Base-by-base conservation (phyloP, 208 protist species). In the Acanthamoeba healyi region DNA sequence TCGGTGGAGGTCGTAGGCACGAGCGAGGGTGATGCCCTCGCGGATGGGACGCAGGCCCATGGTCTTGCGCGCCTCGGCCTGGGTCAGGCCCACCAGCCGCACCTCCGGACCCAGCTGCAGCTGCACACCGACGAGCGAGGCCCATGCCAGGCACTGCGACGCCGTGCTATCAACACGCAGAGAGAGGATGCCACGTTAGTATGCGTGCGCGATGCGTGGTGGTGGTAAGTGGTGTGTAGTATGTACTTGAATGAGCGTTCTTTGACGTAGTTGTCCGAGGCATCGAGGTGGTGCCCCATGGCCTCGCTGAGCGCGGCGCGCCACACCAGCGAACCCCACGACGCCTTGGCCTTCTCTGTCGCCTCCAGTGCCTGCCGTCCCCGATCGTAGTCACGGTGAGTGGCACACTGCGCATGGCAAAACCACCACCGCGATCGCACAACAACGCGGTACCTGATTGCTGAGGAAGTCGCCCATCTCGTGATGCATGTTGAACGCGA, bases 401-500 rank as follows among this genome's bases (percentile, higher is more conserved):
- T n/a, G n/a, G n/a, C n/a, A n/a, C n/a, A n/a, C n/a, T n/a, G n/a
- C n/a, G n/a, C n/a, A n/a, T n/a, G n/a, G n/a, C n/a, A n/a, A n/a
- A n/a, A n/a, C n/a, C n/a, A n/a, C n/a, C n/a, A n/a, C n/a, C n/a
- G n/a, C n/a, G n/a, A n/a, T n/a, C n/a, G n/a, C n/a, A n/a, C n/a
- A n/a, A n/a, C n/a, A n/a, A n/a, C n/a, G n/a, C n/a, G n/a, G n/a
- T n/a, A n/a, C 87, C 87, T 92, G 51, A 14, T 22, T 34, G 36
- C 12, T 67, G 26, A 92, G 87, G 36, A 92, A 77, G n/a, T 92
- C 87, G 38, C 87, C 87, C 56, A 77, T 77, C 61, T 92, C 87
- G 58, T 51, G 87, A 56, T 92, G 87, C 87, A 92, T 92, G 61
- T 77, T 92, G 61, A 92, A 92, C 17, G 56, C 56, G 14, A 92